Evolutionary conservation across 169 alveolate genomes (phyloP), one percentile per base, ranked within the genome.

Genomic region (Perkinsus olseni): DNA sequence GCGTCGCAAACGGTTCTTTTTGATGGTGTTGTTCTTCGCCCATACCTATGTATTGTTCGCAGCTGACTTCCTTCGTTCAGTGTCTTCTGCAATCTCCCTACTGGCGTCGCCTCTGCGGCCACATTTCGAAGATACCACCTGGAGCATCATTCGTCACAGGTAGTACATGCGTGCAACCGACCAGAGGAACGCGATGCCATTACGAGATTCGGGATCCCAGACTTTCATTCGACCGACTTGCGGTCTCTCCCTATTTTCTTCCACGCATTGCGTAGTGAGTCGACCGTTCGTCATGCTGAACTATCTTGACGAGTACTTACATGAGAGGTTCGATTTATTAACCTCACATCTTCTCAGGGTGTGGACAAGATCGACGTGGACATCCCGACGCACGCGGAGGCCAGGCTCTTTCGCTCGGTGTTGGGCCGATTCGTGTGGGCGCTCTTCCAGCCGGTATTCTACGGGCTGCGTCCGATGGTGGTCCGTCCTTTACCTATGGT

Each of bases 111-210:
- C 38, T 96, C 97, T 40, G 97, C 95, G 40, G 94, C 94, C 82
- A 92, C 97, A 34, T 97, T 97, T 94, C 82, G 93, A 38, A 95
- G 96, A 92, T 97, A 97, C 94, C 98, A 97, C 92, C 82, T 96
- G 93, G 97, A 96, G 74, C 98, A 97, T 92, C 98, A 97, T 91
- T 91, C 92, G 13, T 94, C 93, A 28, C 74, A 92, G 92, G 94
- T 93, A 31, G 31, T 91, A 13, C 96, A 95, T 38, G 31, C 91
- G 0, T 40, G 94, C 34, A 96, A 96, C 82, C 94, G 3, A 40
- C 50, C 3, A 40, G 50, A 6, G 50, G 50, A 40, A 11, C 50
- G 50, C 21, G 11, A 11, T 11, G 50, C 11, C 11, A 11, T 40
- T 40, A 40, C 96, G 74, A 13, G n/a, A 50, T 17, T 50, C 74